Conservation (phyloP, 129 eudicot species). For the Pulicaria dysenterica region DNA sequence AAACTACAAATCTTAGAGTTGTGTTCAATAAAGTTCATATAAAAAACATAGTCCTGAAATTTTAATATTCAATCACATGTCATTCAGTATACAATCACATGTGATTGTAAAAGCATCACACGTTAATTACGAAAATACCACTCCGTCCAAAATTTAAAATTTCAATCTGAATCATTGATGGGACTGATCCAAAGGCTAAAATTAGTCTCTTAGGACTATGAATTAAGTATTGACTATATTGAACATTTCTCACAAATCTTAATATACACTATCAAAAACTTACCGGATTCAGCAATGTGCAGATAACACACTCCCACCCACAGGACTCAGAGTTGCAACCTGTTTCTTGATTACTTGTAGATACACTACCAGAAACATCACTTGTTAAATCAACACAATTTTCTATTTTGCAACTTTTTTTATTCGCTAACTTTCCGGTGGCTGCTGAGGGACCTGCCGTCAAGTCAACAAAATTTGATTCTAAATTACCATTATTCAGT, state of each 20-base stretch:
- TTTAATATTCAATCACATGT: too few species aligned
- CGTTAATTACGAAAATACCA: too few species aligned
- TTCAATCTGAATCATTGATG: too few species aligned
- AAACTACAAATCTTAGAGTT: not conserved
- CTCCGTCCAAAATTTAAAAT: too few species aligned
- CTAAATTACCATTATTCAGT: constrained; percentile 18
- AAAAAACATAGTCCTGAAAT: too few species aligned
- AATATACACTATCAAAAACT: constrained; percentile 16
- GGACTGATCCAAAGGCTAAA: too few species aligned
- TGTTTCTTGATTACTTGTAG: constrained; percentile 23
- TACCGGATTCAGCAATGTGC: constrained; percentile 88
- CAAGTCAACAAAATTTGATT: constrained; percentile 46
- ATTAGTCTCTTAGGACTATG: too few species aligned
- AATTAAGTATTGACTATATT: too few species aligned
- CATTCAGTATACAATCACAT: too few species aligned
- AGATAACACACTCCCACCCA: constrained; percentile 69
- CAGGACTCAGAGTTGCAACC: constrained; percentile 18
- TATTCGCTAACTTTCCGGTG: constrained; percentile 20
- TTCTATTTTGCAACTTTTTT: constrained; percentile 31
- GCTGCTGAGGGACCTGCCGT: constrained; percentile 20
- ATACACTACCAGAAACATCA: constrained; percentile 30
- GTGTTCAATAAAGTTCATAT: too few species aligned
- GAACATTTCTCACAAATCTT: too few species aligned
- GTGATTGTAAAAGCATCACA: too few species aligned
- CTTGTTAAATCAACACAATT: constrained; percentile 33